A percentile compares a stretch with the other conserved stretches of the same genome.
phyloP scores from a whole-genome alignment of 129 eudicot species.

The Arctium minus region DNA sequence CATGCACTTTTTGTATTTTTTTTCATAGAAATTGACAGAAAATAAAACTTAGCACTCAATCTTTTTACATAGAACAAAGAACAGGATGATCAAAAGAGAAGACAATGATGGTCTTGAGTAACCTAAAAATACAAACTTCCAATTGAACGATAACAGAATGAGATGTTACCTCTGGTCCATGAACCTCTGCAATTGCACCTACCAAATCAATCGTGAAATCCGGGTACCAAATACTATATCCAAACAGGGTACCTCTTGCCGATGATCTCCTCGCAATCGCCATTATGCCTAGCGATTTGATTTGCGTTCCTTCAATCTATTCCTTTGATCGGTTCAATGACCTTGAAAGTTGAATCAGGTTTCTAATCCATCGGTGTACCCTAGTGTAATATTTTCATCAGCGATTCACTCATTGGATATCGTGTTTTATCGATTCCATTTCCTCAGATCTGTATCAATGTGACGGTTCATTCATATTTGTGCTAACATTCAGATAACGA shows the following conservation, averaged over 20 bases:
- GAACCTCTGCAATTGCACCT: neutral
- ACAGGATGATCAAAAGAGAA: neutral
- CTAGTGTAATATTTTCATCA: neutral
- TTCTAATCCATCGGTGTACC: neutral
- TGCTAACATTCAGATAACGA: neutral
- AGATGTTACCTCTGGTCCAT: neutral
- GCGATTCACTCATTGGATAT: neutral
- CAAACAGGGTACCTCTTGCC: slow-evolving; percentile 52
- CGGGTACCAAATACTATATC: slow-evolving; percentile 30
- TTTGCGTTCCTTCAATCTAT: slow-evolving; percentile 44
- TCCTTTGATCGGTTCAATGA: slow-evolving; percentile 36
- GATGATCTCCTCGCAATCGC: slow-evolving; percentile 24
- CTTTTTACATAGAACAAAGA: neutral
- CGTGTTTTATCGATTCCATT: neutral
- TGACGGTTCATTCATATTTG: neutral
- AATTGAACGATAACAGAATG: neutral
- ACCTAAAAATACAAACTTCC: neutral
- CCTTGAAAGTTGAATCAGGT: neutral
- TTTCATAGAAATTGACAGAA: neutral
- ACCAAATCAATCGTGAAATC: neutral
- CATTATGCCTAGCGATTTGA: slow-evolving; percentile 44
- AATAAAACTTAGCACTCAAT: neutral
- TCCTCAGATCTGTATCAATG: neutral
- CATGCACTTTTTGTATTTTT: neutral
- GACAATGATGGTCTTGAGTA: neutral